phyloP scores from a whole-genome alignment of 2,329 filamentous ascomycete genomes.

The Fusarium equiseti region DNA sequence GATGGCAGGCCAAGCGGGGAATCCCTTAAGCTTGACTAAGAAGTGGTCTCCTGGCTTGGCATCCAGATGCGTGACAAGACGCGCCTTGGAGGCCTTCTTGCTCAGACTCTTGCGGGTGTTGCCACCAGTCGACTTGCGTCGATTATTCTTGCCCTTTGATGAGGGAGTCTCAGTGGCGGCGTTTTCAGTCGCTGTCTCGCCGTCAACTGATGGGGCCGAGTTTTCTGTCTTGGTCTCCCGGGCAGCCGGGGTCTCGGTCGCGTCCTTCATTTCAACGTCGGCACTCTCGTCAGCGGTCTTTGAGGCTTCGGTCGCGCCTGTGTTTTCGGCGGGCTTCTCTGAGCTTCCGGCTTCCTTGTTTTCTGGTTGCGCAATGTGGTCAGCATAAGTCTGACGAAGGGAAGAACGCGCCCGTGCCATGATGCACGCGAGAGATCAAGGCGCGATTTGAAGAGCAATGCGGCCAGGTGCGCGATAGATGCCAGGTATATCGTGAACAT shows the following conservation, averaged over 20 bases:
- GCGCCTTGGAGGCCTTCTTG: constrained; percentile 84
- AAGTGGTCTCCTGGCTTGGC: constrained; percentile 93
- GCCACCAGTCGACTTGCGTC: constrained; percentile 80
- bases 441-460: constrained; percentile 19
- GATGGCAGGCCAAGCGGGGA: constrained; percentile 93
- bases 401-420: constrained; percentile 39
- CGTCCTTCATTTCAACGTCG: constrained; percentile 68
- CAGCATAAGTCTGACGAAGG: constrained; percentile 44
- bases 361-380: constrained; percentile 46
- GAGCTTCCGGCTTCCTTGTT: constrained; percentile 46
- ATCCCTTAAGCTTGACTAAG: constrained; percentile 93
- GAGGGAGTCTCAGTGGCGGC: constrained; percentile 48
- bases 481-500: constrained; percentile 3
- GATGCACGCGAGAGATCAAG: constrained; percentile 29
- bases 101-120: constrained; percentile 84
- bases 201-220: constrained; percentile 43
- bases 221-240: constrained; percentile 49
- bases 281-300: constrained; percentile 45
- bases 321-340: constrained; percentile 49
- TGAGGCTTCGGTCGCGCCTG: constrained; percentile 47
- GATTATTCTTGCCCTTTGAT: constrained; percentile 60
- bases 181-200: constrained; percentile 44
- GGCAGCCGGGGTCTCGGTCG: constrained; percentile 48
- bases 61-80: constrained; percentile 74
- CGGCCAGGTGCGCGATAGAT: constrained; percentile 19